Conservation (phyloP, 1,284 basidiomycete genomes). For the Malassezia furfur region DNA sequence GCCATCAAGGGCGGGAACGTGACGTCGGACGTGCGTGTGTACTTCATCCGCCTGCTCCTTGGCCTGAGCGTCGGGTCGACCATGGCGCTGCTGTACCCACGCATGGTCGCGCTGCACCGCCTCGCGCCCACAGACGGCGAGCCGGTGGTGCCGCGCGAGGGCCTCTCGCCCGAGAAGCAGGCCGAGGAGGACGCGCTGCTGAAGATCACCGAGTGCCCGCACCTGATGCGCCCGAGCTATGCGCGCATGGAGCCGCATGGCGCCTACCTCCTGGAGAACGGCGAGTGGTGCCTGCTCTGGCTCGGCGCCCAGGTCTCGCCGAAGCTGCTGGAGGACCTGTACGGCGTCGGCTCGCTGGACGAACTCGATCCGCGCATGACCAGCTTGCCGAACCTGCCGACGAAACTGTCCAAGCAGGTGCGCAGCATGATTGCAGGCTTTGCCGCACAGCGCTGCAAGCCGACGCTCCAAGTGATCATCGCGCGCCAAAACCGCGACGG, state of each 20-base stretch:
- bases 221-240: slow-evolving; percentile 74
- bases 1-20: slow-evolving; percentile 79
- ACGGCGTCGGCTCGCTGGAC: slow-evolving; percentile 70
- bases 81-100: slow-evolving; percentile 78
- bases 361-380: slow-evolving; percentile 64
- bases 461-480: slow-evolving; percentile 62
- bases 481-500: slow-evolving; percentile 89
- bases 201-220: slow-evolving; percentile 55
- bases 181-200: slow-evolving; percentile 53
- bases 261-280: slow-evolving; percentile 87
- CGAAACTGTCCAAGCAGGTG: slow-evolving; percentile 71
- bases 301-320: slow-evolving; percentile 73
- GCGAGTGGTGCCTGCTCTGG: slow-evolving; percentile 83
- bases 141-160: slow-evolving; percentile 49
- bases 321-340: slow-evolving; percentile 72
- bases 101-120: slow-evolving; percentile 78
- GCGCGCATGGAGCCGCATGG: slow-evolving; percentile 81
- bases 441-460: slow-evolving; percentile 57
- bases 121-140: slow-evolving; percentile 65
- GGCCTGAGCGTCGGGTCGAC: slow-evolving; percentile 62
- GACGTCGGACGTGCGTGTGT: slow-evolving; percentile 83
- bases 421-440: slow-evolving; percentile 71
- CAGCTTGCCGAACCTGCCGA: slow-evolving; percentile 64
- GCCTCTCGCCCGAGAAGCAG: slow-evolving; percentile 50
- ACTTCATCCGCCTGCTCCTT: slow-evolving; percentile 67